These are phyloP conservation scores for Pseudonitzschia multiseries DNA, from an alignment of 108 stramenopile genomes.

Conservation along the genomic window DNA sequence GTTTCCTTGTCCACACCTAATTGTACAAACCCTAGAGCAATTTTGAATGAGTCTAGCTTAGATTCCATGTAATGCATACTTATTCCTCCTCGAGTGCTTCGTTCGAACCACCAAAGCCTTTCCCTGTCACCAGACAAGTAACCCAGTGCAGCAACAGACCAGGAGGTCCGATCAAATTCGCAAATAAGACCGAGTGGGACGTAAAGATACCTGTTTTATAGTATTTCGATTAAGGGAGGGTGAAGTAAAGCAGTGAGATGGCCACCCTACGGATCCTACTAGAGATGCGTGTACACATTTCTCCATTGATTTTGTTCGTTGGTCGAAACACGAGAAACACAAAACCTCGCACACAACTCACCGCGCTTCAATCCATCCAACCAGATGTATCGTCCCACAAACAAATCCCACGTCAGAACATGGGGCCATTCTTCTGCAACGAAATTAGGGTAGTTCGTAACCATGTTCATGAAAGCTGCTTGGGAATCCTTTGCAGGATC, in stretches of 20 bases:
- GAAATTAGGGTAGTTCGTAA: conserved; percentile 85
- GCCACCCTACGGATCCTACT: background rate
- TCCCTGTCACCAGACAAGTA: conserved; percentile 71
- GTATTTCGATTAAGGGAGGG: background rate
- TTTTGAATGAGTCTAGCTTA: too few species aligned
- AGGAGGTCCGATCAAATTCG: conserved; percentile 89
- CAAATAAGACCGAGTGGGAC: conserved; percentile 75
- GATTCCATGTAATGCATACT: too few species aligned
- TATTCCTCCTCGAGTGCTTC: conserved; percentile 32
- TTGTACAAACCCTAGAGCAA: too few species aligned
- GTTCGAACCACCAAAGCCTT: conserved; percentile 45
- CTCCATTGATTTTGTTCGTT: background rate
- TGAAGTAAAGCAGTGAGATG: background rate
- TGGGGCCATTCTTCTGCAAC: conserved; percentile 89
- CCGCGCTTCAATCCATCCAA: conserved; percentile 77
- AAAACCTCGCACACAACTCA: background rate
- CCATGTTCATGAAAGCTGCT: conserved; percentile 83
- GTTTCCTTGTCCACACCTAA: too few species aligned
- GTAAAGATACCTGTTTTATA: conserved; percentile 60
- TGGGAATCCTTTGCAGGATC: conserved; percentile 82
- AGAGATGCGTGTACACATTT: background rate
- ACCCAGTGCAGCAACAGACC: conserved; percentile 80
- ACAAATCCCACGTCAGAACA: conserved; percentile 90
- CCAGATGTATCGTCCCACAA: conserved; percentile 91
- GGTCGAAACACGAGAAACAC: background rate